Conservation (phyloP, 192 early-diverging fungal species). For the Coemansia sp. region DNA sequence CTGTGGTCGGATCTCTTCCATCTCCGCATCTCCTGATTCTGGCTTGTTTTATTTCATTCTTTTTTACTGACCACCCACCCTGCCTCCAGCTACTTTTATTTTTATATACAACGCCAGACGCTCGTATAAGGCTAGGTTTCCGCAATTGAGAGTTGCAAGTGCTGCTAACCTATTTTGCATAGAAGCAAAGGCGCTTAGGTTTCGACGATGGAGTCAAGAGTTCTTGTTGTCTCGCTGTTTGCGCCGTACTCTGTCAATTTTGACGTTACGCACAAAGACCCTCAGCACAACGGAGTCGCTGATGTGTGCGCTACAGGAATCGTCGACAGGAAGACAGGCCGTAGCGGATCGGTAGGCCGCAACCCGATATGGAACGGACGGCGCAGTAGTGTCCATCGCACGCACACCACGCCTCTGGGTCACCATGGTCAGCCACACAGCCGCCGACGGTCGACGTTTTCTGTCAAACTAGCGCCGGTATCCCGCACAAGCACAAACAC, state of each 20-base stretch:
- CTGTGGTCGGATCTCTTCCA: too few species aligned
- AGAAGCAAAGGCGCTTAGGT: neutral
- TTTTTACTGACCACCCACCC: neutral
- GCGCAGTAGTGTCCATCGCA: conserved; percentile 51
- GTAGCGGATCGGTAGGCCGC: conserved; percentile 41
- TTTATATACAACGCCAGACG: neutral
- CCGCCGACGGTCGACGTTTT: conserved; percentile 50
- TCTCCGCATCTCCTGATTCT: neutral
- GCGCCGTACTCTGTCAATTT: conserved; percentile 74
- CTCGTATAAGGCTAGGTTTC: too few species aligned
- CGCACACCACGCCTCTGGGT: conserved; percentile 51
- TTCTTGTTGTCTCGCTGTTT: conserved; percentile 73
- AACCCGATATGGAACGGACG: conserved; percentile 50
- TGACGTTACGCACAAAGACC: conserved; percentile 24
- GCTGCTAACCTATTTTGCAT: neutral
- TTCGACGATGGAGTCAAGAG: conserved; percentile 50
- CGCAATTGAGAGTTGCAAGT: neutral
- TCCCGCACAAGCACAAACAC: conserved; percentile 35
- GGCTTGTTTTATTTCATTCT: neutral
- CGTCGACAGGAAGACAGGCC: conserved; percentile 23
- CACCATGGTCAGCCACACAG: conserved; percentile 52
- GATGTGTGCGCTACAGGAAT: conserved; percentile 6
- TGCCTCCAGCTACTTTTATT: neutral
- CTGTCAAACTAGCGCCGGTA: conserved; percentile 49
- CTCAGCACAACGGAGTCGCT: neutral